A percentile compares a stretch with the other conserved stretches of the same genome.
Conservation (phyloP, 768 basidiomycete species). For the Psilocybe tampanensis region DNA sequence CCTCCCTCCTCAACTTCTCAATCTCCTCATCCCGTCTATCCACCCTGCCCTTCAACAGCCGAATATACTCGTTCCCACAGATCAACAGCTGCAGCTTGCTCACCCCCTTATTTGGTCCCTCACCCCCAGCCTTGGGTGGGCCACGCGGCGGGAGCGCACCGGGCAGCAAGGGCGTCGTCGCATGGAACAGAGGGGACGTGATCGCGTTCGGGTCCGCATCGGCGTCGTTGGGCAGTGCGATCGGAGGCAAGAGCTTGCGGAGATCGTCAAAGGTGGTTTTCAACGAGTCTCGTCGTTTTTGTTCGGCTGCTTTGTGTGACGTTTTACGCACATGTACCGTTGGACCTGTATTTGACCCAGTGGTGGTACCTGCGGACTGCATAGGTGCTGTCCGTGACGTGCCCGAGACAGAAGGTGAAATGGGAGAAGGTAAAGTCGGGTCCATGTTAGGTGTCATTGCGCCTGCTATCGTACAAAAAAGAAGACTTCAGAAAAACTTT, state of each 20-base stretch:
- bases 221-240: slow-evolving; percentile 74
- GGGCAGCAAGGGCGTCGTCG: slow-evolving; percentile 74
- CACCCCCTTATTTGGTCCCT: slow-evolving; percentile 94
- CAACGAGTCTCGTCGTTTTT: slow-evolving; percentile 94
- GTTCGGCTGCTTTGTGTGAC: slow-evolving; percentile 95
- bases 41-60: slow-evolving; percentile 73
- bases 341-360: slow-evolving; percentile 22
- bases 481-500: not conserved
- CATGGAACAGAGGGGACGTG: slow-evolving; percentile 30
- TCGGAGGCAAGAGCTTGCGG: slow-evolving; percentile 82
- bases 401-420: slow-evolving; percentile 9
- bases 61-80: slow-evolving; percentile 89
- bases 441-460: slow-evolving; percentile 16
- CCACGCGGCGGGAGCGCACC: slow-evolving; percentile 90
- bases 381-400: slow-evolving; percentile 14
- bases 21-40: slow-evolving; percentile 85
- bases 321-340: slow-evolving; percentile 61
- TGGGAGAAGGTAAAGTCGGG: slow-evolving; percentile 18
- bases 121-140: slow-evolving; percentile 79
- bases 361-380: not conserved
- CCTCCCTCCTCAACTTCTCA: slow-evolving; percentile 61
- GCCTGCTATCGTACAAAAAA: slow-evolving; percentile 15
- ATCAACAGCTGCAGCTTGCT: slow-evolving; percentile 91
- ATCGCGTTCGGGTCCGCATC: slow-evolving; percentile 18
- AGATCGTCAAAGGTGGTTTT: slow-evolving; percentile 93